phyloP scores from a whole-genome alignment of 495 filamentous ascomycete genomes.

The Cryomyces antarcticus region DNA sequence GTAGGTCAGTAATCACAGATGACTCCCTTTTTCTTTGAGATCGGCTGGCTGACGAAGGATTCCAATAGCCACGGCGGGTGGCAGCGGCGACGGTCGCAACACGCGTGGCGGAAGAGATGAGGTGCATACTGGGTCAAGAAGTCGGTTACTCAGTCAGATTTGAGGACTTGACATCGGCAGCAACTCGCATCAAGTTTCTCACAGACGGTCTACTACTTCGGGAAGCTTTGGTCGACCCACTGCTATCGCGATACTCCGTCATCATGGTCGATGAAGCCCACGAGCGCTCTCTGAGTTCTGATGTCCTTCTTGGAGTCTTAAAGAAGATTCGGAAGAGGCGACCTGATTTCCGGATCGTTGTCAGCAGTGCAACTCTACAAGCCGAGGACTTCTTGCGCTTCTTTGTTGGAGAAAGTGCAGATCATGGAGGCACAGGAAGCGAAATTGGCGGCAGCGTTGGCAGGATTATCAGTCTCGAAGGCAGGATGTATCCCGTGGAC shows the following conservation, averaged over 20 bases:
- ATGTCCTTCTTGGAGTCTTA: slow-evolving; percentile 78
- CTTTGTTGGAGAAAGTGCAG: slow-evolving; percentile 34
- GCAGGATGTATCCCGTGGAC: slow-evolving; percentile 82
- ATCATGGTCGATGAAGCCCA: slow-evolving; percentile 99
- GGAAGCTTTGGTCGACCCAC: slow-evolving; percentile 82
- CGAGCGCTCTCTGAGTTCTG: slow-evolving; percentile 84
- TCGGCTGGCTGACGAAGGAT: slow-evolving; percentile 1
- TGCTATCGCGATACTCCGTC: slow-evolving; percentile 82
- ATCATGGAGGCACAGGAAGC: slow-evolving; percentile 21
- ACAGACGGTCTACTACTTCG: slow-evolving; percentile 89
- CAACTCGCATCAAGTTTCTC: slow-evolving; percentile 84
- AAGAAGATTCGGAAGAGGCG: slow-evolving; percentile 81
- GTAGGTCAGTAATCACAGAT: slow-evolving; percentile 26
- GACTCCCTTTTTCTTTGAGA: slow-evolving; percentile 1
- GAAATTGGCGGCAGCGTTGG: slow-evolving; percentile 26
- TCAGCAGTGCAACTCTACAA: slow-evolving; percentile 87
- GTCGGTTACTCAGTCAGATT: slow-evolving; percentile 95
- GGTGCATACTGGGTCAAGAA: slow-evolving; percentile 77
- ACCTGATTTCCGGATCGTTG: slow-evolving; percentile 66
- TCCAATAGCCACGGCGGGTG: slow-evolving; percentile 66
- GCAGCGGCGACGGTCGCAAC: slow-evolving; percentile 84
- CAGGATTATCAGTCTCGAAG: slow-evolving; percentile 74
- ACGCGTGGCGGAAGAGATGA: slow-evolving; percentile 83
- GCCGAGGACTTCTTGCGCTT: slow-evolving; percentile 76
- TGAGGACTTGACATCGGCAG: slow-evolving; percentile 78